These are phyloP conservation scores for Neoboletus brunneissimus DNA, from an alignment of 768 basidiomycete species.

Conservation along the genomic window DNA sequence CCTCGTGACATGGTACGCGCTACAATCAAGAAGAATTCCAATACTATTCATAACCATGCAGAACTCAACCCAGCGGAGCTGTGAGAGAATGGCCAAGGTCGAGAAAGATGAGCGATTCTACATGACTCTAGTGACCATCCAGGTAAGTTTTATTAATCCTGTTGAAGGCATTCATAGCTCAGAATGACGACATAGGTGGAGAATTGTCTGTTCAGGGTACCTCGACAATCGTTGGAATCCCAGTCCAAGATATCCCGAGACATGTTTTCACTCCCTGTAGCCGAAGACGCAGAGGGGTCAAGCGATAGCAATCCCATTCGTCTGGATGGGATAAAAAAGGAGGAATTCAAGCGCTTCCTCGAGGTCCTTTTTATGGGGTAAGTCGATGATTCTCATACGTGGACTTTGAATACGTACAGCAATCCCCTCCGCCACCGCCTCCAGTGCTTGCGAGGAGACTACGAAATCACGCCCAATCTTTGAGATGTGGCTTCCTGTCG, in stretches of 20 bases:
- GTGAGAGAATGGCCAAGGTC: neutral
- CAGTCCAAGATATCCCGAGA: slow-evolving; percentile 26
- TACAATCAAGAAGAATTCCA: neutral
- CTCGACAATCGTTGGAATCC: slow-evolving; percentile 21
- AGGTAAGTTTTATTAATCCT: neutral
- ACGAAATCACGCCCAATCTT: neutral
- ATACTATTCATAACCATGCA: neutral
- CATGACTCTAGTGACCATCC: slow-evolving; percentile 15
- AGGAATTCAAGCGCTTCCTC: slow-evolving; percentile 28
- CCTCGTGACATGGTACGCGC: neutral
- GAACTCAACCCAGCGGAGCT: neutral
- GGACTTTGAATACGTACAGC: neutral
- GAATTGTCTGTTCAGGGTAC: slow-evolving; percentile 26
- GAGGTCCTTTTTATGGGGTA: slow-evolving; percentile 20
- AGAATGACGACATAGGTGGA: slow-evolving; percentile 23
- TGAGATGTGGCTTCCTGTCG: slow-evolving; percentile 37
- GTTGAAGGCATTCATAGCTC: neutral
- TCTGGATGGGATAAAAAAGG: slow-evolving; percentile 19
- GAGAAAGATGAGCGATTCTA: slow-evolving; percentile 5
- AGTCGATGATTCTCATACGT: neutral
- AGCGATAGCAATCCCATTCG: slow-evolving; percentile 24
- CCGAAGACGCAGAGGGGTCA: slow-evolving; percentile 16
- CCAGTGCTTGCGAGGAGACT: neutral
- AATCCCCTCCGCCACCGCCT: neutral
- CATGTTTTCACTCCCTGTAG: slow-evolving; percentile 24